These are phyloP conservation scores for Boletus barrowsii DNA, from an alignment of 768 basidiomycete species.

Conservation along the genomic window DNA sequence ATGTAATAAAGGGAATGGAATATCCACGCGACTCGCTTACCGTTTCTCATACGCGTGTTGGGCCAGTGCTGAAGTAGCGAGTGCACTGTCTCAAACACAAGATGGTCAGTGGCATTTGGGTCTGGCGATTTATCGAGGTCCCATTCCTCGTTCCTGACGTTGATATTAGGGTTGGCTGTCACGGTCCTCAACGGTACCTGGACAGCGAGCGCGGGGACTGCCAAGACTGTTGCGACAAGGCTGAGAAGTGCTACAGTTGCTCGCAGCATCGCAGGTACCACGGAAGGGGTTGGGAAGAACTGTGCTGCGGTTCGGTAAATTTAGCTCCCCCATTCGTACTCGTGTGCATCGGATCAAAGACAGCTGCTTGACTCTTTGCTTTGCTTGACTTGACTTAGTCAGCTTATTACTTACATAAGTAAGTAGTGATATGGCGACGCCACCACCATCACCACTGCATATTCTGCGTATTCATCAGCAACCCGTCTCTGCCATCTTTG, in stretches of 20 bases:
- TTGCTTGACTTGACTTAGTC: too few species aligned
- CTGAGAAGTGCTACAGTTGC: neutral
- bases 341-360: too few species aligned
- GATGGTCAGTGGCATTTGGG: slow-evolving; percentile 26
- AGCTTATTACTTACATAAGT: too few species aligned
- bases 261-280: neutral
- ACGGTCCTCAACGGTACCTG: slow-evolving; percentile 10
- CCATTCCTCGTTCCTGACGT: slow-evolving; percentile 13
- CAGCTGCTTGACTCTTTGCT: too few species aligned
- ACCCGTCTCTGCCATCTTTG: slow-evolving; percentile 54
- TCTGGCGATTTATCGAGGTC: slow-evolving; percentile 20
- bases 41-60: slow-evolving; percentile 46
- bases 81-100: slow-evolving; percentile 26
- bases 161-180: neutral
- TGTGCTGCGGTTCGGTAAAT: too few species aligned
- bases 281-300: too few species aligned
- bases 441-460: slow-evolving; percentile 64
- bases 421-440: slow-evolving; percentile 1
- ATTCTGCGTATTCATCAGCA: slow-evolving; percentile 71
- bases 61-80: slow-evolving; percentile 42
- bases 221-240: neutral
- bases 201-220: neutral
- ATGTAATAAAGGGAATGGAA: slow-evolving; percentile 14
- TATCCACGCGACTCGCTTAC: slow-evolving; percentile 21
- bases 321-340: too few species aligned